Conservation (phyloP, 2,329 filamentous ascomycete species). For the Pseudogymnoascus sp. region DNA sequence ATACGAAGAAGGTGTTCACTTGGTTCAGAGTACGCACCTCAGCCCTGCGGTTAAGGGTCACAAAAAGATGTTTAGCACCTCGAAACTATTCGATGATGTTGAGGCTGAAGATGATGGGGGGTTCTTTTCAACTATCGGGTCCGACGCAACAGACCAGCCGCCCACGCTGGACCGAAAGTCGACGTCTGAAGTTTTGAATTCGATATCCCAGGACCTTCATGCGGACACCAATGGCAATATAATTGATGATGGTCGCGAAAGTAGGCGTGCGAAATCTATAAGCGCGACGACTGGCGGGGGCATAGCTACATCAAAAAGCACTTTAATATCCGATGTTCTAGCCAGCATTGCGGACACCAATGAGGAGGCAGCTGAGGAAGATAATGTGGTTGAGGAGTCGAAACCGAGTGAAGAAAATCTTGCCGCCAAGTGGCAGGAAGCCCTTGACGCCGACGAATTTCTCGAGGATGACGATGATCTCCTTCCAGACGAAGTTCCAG, state of each 20-base stretch:
- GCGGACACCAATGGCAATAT: slow-evolving; percentile 17
- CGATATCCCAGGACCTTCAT: slow-evolving; percentile 34
- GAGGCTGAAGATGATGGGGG: slow-evolving; percentile 40
- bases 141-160: slow-evolving; percentile 24
- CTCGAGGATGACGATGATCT: slow-evolving; percentile 50
- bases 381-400: not conserved
- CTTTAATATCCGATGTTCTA: slow-evolving; percentile 22
- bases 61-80: slow-evolving; percentile 20
- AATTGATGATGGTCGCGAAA: slow-evolving; percentile 14
- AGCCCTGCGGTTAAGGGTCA: slow-evolving; percentile 4
- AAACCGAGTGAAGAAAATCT: slow-evolving; percentile 51
- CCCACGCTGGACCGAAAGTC: slow-evolving; percentile 56
- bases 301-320: slow-evolving; percentile 23
- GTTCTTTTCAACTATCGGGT: slow-evolving; percentile 47
- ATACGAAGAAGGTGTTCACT: slow-evolving; percentile 63
- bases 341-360: slow-evolving; percentile 28
- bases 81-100: slow-evolving; percentile 33
- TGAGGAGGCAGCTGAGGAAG: slow-evolving; percentile 26
- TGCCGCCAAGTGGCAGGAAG: slow-evolving; percentile 75
- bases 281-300: slow-evolving; percentile 21
- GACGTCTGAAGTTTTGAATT: slow-evolving; percentile 58
- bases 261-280: slow-evolving; percentile 14
- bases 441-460: slow-evolving; percentile 66
- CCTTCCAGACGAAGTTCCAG: slow-evolving; percentile 45
- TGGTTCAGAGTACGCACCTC: slow-evolving; percentile 39